phyloP scores from a whole-genome alignment of 2,329 filamentous ascomycete genomes.

The Trichoderma brevicompactum region DNA sequence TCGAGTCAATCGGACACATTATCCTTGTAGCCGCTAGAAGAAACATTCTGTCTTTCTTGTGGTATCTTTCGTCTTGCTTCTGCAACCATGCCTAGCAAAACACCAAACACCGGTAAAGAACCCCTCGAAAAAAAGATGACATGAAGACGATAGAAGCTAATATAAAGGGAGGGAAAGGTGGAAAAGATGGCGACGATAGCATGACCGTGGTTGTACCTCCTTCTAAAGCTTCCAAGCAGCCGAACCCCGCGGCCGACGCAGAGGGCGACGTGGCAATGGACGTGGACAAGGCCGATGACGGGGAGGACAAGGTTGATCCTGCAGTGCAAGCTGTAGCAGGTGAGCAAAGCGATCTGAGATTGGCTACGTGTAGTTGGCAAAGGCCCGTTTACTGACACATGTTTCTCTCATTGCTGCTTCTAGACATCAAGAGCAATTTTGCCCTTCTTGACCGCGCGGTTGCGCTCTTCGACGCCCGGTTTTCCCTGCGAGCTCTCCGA shows the following conservation, averaged over 20 bases:
- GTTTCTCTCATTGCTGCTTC: constrained; percentile 33
- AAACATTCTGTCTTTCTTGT: background rate
- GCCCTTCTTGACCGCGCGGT: constrained; percentile 89
- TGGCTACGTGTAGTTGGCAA: background rate
- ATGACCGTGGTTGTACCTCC: constrained; percentile 82
- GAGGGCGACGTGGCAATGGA: constrained; percentile 76
- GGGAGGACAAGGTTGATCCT: constrained; percentile 63
- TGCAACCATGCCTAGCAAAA: constrained; percentile 69
- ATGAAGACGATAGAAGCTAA: constrained; percentile 68
- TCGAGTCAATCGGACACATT: background rate
- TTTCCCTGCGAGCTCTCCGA: constrained; percentile 89
- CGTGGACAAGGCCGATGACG: constrained; percentile 57
- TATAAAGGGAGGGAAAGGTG: constrained; percentile 65
- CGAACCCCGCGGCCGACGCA: constrained; percentile 61
- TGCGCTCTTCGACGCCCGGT: constrained; percentile 89
- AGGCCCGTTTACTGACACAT: constrained; percentile 23
- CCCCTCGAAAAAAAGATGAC: constrained; percentile 70
- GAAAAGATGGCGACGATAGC: constrained; percentile 73
- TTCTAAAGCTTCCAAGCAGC: constrained; percentile 65
- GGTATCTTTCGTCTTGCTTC: background rate
- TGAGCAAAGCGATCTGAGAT: constrained; percentile 42
- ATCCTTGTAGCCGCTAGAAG: background rate
- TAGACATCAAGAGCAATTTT: constrained; percentile 96
- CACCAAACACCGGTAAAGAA: constrained; percentile 72
- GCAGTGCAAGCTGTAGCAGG: constrained; percentile 63